phyloP scores from a whole-genome alignment of 192 early-diverging fungal species.

The Linnemannia hyalina region DNA sequence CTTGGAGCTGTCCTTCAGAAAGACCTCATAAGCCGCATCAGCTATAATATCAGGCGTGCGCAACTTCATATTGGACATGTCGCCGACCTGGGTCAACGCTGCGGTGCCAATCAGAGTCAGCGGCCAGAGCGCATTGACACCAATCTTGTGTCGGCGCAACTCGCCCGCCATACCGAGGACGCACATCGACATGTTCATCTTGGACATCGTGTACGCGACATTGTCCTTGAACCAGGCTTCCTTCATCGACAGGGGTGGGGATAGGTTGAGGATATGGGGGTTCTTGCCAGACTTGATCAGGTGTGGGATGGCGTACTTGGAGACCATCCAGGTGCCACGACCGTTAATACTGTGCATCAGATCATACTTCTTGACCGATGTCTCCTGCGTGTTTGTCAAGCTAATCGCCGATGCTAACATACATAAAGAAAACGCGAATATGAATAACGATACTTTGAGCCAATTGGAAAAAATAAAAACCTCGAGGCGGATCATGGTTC shows the following conservation, averaged over 20 bases:
- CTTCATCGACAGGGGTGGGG: conserved; percentile 78
- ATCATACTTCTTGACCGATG: conserved; percentile 73
- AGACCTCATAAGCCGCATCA: conserved; percentile 77
- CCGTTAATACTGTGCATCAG: conserved; percentile 85
- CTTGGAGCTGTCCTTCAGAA: conserved; percentile 65
- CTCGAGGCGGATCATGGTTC: neutral
- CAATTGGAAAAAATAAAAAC: too few relatives aligned
- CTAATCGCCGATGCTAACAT: conserved; percentile 76
- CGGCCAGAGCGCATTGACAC: conserved; percentile 80
- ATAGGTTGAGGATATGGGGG: conserved; percentile 81
- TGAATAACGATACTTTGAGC: too few relatives aligned
- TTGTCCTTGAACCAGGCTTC: conserved; percentile 78
- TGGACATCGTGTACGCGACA: conserved; percentile 78
- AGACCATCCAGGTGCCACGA: conserved; percentile 83
- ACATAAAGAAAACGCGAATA: neutral
- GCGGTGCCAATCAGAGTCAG: conserved; percentile 81
- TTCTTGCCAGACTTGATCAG: conserved; percentile 74
- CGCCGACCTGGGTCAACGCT: conserved; percentile 67
- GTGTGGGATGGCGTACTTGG: conserved; percentile 78
- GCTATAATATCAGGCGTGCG: conserved; percentile 76
- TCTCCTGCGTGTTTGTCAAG: conserved; percentile 70
- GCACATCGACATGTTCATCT: conserved; percentile 82
- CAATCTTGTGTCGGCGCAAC: conserved; percentile 72
- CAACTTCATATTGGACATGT: conserved; percentile 34
- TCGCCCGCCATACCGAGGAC: conserved; percentile 82